phyloP scores from a whole-genome alignment of 495 filamentous ascomycete species.

The Lophium mytilinum region DNA sequence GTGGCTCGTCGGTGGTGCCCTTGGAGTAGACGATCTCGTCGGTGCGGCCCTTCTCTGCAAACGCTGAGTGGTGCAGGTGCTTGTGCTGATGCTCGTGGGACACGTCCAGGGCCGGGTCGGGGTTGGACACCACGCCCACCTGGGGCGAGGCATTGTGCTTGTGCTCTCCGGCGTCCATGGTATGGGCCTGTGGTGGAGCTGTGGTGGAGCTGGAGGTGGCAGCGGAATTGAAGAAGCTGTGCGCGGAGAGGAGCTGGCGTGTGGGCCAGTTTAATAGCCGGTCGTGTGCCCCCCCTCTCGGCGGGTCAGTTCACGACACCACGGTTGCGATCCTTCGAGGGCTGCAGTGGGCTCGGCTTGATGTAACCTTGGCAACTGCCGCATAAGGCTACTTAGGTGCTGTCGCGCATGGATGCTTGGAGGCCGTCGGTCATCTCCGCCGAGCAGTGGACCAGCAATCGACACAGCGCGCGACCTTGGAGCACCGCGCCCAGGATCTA shows the following conservation, averaged over 20 bases:
- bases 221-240: too few relatives aligned
- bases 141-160: conserved; percentile 32
- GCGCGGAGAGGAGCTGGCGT: not conserved
- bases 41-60: conserved; percentile 36
- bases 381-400: conserved; percentile 5
- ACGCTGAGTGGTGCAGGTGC: conserved; percentile 44
- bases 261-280: too few relatives aligned
- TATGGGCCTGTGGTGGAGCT: too few relatives aligned
- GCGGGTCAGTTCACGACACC: not conserved
- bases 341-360: not conserved
- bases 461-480: too few relatives aligned
- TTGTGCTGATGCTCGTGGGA: conserved; percentile 43
- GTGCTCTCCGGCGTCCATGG: conserved; percentile 17
- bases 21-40: conserved; percentile 45
- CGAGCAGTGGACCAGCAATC: too few relatives aligned
- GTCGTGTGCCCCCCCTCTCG: too few relatives aligned
- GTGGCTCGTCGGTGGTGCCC: conserved; percentile 38
- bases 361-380: conserved; percentile 19
- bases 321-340: not conserved
- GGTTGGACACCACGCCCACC: conserved; percentile 26
- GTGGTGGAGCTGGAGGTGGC: too few relatives aligned
- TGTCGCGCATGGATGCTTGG: conserved; percentile 8
- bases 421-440: conserved; percentile 18
- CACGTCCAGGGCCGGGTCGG: conserved; percentile 38
- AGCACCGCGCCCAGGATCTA: too few relatives aligned